Percentiles rank a stretch among this genome's conserved stretches.
Conservation (phyloP, 1,139 yeast species). For the Zygotorulaspora mrakii region DNA sequence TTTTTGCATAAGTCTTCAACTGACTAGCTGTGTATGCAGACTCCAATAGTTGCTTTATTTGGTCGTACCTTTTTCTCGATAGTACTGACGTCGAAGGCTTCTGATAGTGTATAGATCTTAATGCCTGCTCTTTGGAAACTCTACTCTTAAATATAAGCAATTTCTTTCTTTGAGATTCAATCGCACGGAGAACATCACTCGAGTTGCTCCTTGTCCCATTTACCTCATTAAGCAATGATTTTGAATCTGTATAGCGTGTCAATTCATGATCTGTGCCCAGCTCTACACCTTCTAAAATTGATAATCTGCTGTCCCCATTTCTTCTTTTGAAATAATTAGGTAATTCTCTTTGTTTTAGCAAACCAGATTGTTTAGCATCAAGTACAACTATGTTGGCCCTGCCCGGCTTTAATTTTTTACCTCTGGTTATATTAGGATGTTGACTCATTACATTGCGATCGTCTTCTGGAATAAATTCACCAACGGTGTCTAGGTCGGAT, state of each 20-base stretch:
- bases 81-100: slow-evolving; percentile 29
- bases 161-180: slow-evolving; percentile 24
- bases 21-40: slow-evolving; percentile 35
- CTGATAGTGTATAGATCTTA: slow-evolving; percentile 33
- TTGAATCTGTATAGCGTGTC: slow-evolving; percentile 6
- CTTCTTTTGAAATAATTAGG: slow-evolving; percentile 14
- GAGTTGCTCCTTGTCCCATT: slow-evolving; percentile 2
- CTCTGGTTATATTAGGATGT: slow-evolving; percentile 18
- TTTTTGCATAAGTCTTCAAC: slow-evolving; percentile 28
- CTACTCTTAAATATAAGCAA: slow-evolving; percentile 26
- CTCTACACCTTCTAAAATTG: slow-evolving; percentile 33
- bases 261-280: slow-evolving; percentile 14
- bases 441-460: neutral
- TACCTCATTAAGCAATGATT: neutral
- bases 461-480: neutral
- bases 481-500: neutral
- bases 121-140: slow-evolving; percentile 32
- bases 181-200: slow-evolving; percentile 20
- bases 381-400: slow-evolving; percentile 31
- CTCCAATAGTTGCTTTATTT: slow-evolving; percentile 28
- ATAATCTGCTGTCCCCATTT: slow-evolving; percentile 10
- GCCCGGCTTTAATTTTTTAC: slow-evolving; percentile 30
- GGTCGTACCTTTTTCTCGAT: slow-evolving; percentile 32
- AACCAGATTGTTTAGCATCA: slow-evolving; percentile 29
- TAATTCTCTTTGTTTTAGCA: slow-evolving; percentile 16